Conservation (phyloP, 495 filamentous ascomycete species). For the Penicillium coprophilum region DNA sequence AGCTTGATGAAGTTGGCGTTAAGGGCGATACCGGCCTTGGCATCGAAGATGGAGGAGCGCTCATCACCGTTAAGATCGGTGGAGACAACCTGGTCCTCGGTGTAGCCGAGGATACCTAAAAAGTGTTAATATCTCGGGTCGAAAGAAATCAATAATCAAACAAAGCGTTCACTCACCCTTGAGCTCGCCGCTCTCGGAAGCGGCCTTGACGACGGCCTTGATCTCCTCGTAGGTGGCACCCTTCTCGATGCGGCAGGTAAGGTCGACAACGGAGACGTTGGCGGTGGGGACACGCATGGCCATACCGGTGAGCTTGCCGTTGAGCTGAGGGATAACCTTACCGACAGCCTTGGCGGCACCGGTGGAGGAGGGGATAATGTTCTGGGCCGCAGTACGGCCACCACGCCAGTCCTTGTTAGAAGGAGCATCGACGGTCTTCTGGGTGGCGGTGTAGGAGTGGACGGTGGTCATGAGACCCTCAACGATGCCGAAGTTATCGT, state of each 20-base stretch:
- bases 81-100: slow-evolving; percentile 96
- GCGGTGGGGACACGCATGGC: slow-evolving; percentile 97
- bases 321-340: slow-evolving; percentile 96
- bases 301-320: slow-evolving; percentile 99
- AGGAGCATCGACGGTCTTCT: slow-evolving; percentile 98
- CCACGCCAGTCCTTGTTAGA: slow-evolving; percentile 99
- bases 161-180: slow-evolving; percentile 66
- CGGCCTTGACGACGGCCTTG: slow-evolving; percentile 88
- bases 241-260: slow-evolving; percentile 94
- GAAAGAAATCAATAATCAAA: no score
- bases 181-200: slow-evolving; percentile 69
- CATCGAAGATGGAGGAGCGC: slow-evolving; percentile 97
- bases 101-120: slow-evolving; percentile 78
- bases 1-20: slow-evolving; percentile 99
- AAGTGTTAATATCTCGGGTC: background rate
- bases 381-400: slow-evolving; percentile 96
- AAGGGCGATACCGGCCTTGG: slow-evolving; percentile 97
- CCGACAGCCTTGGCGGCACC: slow-evolving; percentile 99
- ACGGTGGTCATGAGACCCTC: slow-evolving; percentile 99
- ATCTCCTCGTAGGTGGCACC: slow-evolving; percentile 85
- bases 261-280: slow-evolving; percentile 98
- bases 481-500: slow-evolving; percentile 96
- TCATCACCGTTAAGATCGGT: slow-evolving; percentile 88
- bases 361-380: slow-evolving; percentile 99
- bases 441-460: slow-evolving; percentile 99